Evolutionary conservation across 805 yeast species (phyloP).

Genomic region (Monosporozyma yasuniensis): DNA sequence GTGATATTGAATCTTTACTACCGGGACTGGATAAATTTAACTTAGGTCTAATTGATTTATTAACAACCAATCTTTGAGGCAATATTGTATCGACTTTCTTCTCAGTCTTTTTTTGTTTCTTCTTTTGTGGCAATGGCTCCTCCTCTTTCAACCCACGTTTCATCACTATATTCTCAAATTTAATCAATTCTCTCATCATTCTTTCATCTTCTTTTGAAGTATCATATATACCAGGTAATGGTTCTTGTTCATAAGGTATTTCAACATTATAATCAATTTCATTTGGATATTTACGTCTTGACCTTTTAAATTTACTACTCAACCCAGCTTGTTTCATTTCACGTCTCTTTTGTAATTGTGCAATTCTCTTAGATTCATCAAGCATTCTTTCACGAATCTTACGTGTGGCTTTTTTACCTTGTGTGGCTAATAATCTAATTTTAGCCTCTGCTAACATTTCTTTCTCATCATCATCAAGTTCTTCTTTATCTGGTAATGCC

Average conservation of each 20-base stretch:
- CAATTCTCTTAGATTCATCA: conserved; percentile 67
- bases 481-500: conserved; percentile 72
- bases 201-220: conserved; percentile 45
- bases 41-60: conserved; percentile 7
- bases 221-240: conserved; percentile 62
- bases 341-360: conserved; percentile 68
- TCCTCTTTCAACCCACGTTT: conserved; percentile 24
- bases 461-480: conserved; percentile 75
- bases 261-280: conserved; percentile 79
- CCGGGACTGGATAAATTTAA: conserved; percentile 33
- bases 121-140: conserved; percentile 19
- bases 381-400: conserved; percentile 78
- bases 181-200: conserved; percentile 32
- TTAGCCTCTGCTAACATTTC: conserved; percentile 94
- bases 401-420: conserved; percentile 89
- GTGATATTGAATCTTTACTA: conserved; percentile 16
- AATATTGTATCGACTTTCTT: neutral
- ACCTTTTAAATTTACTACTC: conserved; percentile 39
- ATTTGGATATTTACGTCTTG: conserved; percentile 42
- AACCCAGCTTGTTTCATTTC: conserved; percentile 77
- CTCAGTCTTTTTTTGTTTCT: neutral
- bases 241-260: conserved; percentile 66
- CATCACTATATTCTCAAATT: conserved; percentile 37
- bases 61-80: neutral
- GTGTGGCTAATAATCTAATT: conserved; percentile 84